A percentile compares a stretch with the other conserved stretches of the same genome.
phyloP scores from a whole-genome alignment of 805 yeast genomes.

The Debaryomyces prosopidis region DNA sequence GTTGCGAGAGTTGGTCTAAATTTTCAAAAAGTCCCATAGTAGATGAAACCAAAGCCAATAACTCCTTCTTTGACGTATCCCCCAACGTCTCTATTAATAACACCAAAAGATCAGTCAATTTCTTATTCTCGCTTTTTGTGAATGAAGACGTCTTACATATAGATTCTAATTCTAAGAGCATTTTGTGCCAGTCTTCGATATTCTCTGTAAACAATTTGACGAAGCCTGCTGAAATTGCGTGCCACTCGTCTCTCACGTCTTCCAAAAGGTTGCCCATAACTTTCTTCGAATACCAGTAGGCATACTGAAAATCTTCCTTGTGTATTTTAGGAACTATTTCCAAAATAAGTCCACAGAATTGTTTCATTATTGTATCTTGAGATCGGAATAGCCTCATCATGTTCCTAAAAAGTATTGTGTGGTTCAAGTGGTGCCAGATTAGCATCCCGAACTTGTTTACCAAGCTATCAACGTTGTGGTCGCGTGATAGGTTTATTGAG shows the following conservation, averaged over 20 bases:
- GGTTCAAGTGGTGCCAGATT: constrained; percentile 10
- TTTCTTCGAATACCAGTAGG: constrained; percentile 3
- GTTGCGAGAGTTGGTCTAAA: background rate
- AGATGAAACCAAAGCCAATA: background rate
- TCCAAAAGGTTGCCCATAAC: background rate
- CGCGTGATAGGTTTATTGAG: background rate
- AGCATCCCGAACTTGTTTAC: constrained; percentile 5
- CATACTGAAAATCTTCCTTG: background rate
- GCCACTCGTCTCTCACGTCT: background rate
- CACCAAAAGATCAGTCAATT: background rate
- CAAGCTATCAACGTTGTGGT: background rate
- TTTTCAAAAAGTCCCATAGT: background rate
- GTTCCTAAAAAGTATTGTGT: constrained; percentile 1
- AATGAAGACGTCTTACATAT: too few relatives aligned
- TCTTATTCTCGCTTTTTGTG: background rate
- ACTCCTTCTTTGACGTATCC: background rate
- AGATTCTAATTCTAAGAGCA: background rate
- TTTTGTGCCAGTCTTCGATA: background rate
- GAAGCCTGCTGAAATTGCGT: background rate
- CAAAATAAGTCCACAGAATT: background rate
- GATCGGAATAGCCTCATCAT: constrained; percentile 1
- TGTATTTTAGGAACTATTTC: background rate
- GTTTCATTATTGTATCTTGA: background rate
- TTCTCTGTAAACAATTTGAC: background rate
- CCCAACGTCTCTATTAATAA: background rate